Conservation (phyloP, 163 green algal genomes). For the Volvox carteri region DNA sequence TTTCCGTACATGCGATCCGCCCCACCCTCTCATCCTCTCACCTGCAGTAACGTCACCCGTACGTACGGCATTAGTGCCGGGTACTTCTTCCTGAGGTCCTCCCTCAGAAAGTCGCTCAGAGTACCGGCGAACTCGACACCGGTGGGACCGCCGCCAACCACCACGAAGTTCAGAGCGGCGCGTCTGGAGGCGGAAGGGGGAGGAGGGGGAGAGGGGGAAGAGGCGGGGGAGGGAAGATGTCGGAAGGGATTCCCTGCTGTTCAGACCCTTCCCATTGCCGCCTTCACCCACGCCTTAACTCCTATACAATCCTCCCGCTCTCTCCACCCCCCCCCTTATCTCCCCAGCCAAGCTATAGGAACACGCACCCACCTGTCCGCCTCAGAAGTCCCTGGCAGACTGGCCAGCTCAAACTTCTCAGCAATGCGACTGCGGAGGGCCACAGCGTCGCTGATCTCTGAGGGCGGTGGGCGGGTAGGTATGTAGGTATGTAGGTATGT, state of each 20-base stretch:
- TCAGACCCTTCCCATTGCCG: too few relatives aligned
- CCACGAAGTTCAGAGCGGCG: conserved; percentile 65
- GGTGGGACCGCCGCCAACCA: conserved; percentile 77
- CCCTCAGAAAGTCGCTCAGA: conserved; percentile 63
- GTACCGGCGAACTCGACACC: conserved; percentile 78
- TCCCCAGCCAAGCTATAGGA: too few relatives aligned
- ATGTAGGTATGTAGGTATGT: too few relatives aligned
- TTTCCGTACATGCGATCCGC: too few relatives aligned
- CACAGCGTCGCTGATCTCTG: conserved; percentile 72
- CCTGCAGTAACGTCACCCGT: conserved; percentile 74
- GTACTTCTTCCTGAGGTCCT: conserved; percentile 68
- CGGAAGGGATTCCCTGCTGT: too few relatives aligned
- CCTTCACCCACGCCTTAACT: too few relatives aligned
- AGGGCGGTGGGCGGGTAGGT: too few relatives aligned
- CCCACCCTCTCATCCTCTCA: conserved; percentile 2
- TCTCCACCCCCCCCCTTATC: neutral
- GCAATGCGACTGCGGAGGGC: conserved; percentile 71
- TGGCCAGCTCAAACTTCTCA: conserved; percentile 79
- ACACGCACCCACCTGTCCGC: conserved; percentile 59
- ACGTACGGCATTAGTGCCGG: conserved; percentile 72
- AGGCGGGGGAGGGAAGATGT: neutral
- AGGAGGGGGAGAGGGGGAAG: conserved; percentile 41
- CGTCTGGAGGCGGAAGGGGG: conserved; percentile 62
- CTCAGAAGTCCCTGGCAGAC: conserved; percentile 75
- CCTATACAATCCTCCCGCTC: neutral